Evolutionary conservation across 805 yeast species (phyloP).

Genomic region (Wickerhamiella brachini): DNA sequence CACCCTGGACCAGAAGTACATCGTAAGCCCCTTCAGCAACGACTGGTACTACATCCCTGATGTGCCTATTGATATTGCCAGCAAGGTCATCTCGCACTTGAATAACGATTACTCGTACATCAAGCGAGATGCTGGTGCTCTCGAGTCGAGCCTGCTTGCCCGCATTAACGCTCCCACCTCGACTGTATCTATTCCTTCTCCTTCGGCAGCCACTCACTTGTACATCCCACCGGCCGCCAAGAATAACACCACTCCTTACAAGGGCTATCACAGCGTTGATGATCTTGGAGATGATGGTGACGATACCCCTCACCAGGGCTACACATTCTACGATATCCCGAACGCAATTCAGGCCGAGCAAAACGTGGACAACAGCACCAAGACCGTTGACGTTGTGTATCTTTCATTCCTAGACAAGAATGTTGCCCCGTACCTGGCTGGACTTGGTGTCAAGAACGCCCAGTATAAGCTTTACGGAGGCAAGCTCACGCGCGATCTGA

Average conservation of each 20-base stretch:
- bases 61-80: slow-evolving; percentile 46
- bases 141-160: background rate
- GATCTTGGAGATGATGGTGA: slow-evolving; percentile 81
- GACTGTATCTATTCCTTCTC: background rate
- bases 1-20: slow-evolving; percentile 65
- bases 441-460: slow-evolving; percentile 4
- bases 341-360: slow-evolving; percentile 51
- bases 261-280: slow-evolving; percentile 68
- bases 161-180: background rate
- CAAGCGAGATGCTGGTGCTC: background rate
- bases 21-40: slow-evolving; percentile 75
- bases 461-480: slow-evolving; percentile 5
- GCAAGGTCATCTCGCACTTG: slow-evolving; percentile 37
- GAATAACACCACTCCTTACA: background rate
- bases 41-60: slow-evolving; percentile 55
- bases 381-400: slow-evolving; percentile 37
- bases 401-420: slow-evolving; percentile 41
- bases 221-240: background rate
- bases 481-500: slow-evolving; percentile 5
- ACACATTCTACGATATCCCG: slow-evolving; percentile 48
- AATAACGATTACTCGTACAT: slow-evolving; percentile 26
- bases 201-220: background rate
- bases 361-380: slow-evolving; percentile 19
- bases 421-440: slow-evolving; percentile 31
- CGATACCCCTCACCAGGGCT: slow-evolving; percentile 50